Evolutionary conservation across 371 early-diverging fungal genomes (phyloP), one percentile per base, ranked within the genome.

Genomic region (Umbelopsis sp.): DNA sequence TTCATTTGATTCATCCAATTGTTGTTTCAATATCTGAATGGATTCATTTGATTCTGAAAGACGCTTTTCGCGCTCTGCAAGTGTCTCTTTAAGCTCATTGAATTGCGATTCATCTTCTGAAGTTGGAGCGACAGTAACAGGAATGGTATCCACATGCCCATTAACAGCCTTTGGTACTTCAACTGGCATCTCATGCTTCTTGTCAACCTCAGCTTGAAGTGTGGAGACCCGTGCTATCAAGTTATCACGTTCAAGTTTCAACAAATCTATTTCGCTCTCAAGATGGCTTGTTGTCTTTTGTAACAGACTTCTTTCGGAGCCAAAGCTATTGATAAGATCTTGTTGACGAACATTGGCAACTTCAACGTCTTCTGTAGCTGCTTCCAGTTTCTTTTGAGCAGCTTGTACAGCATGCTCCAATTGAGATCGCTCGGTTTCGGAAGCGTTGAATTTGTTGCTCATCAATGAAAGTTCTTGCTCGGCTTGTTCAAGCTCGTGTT

Each of bases 31-130:
- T 3, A 51, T 14, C 9, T 76, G 77, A 4, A 72, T 50, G 51
- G 70, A 70, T 29, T 82, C 82, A 11, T 74, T 62, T 6, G 71
- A 70, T 50, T 48, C 48, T 48, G 11, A 10, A 10, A 48, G 18
- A n/a, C 18, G 48, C 18, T 48, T 48, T 18, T 48, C n/a, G 6
- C 16, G 20, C 16, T 16, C 20, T 16, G 48, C 16, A 48, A 48
- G n/a, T 48, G 48, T 7, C 20, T 48, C 48, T n/a, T 48, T 10
- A 6, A 48, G 48, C 6, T 29, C 37, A 12, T 48, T 48, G 7
- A n/a, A 2, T 48, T 48, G 48, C 48, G 20, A 48, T 48, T n/a
- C 18, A 48, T 48, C 18, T 3, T n/a, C 48, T 16, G 20, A 6
- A n/a, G 48, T 1, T 20, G 20, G n/a, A n/a, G 18, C 16, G 5